Conservation (phyloP, 495 filamentous ascomycete genomes). For the Aspergillus wentii region DNA sequence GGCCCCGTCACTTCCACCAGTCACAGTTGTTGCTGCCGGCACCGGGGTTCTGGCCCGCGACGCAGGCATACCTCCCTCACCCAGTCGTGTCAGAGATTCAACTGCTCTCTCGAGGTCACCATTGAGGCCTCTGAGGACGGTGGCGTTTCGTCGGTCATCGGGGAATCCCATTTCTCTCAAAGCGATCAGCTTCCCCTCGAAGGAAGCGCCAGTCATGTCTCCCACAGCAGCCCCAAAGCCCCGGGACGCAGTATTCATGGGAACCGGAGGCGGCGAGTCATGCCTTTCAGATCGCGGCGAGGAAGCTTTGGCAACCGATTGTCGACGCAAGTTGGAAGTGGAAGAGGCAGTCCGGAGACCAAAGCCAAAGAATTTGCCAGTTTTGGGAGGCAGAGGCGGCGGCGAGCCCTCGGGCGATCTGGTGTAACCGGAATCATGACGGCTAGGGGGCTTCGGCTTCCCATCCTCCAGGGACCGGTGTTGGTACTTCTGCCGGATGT, state of each 20-base stretch:
- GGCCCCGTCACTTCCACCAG: constrained; percentile 14
- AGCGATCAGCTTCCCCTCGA: constrained; percentile 66
- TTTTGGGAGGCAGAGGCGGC: constrained; percentile 82
- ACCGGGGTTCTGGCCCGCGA: constrained; percentile 31
- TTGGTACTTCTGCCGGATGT: constrained; percentile 91
- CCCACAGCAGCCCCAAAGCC: constrained; percentile 64
- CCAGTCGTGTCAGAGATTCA: constrained; percentile 75
- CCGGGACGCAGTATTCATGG: constrained; percentile 53
- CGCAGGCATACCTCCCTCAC: constrained; percentile 53
- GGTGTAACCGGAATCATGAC: constrained; percentile 32
- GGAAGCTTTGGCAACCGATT: constrained; percentile 22
- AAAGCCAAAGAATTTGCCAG: constrained; percentile 70
- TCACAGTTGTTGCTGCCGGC: constrained; percentile 19
- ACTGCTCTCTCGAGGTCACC: constrained; percentile 82
- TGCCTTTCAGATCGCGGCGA: constrained; percentile 23
- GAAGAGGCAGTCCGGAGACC: constrained; percentile 67
- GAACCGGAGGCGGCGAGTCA: constrained; percentile 29
- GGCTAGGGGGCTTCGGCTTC: constrained; percentile 41
- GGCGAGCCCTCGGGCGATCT: constrained; percentile 49
- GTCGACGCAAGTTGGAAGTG: constrained; percentile 49
- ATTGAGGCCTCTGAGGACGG: constrained; percentile 70
- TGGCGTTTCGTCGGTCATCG: constrained; percentile 74
- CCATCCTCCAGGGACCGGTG: constrained; percentile 53
- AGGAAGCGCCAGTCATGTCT: constrained; percentile 50
- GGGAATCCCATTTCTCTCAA: constrained; percentile 90